These are phyloP conservation scores for Metschnikowia lunata DNA, from an alignment of 805 yeast genomes.

Conservation along the genomic window DNA sequence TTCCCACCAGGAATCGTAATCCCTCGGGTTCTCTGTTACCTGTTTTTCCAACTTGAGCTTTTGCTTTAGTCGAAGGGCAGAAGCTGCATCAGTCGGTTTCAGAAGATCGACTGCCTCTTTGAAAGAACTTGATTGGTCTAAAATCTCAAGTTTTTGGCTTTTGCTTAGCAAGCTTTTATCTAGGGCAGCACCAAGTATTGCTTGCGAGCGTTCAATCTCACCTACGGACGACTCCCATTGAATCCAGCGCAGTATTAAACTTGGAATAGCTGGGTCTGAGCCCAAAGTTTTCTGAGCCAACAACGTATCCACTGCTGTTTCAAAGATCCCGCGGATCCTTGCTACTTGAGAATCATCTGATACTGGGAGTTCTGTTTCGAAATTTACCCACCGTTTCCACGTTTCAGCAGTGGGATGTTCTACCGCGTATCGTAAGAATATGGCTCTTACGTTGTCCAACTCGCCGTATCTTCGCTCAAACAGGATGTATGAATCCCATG, in stretches of 20 bases:
- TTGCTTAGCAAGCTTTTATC: slow-evolving; percentile 19
- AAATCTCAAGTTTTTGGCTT: slow-evolving; percentile 17
- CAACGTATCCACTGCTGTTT: slow-evolving; percentile 59
- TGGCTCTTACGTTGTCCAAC: slow-evolving; percentile 47
- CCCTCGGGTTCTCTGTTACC: slow-evolving; percentile 44
- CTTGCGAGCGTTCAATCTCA: slow-evolving; percentile 61
- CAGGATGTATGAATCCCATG: slow-evolving; percentile 71
- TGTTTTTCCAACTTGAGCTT: slow-evolving; percentile 49
- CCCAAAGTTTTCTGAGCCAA: slow-evolving; percentile 5
- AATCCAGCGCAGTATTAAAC: slow-evolving; percentile 52
- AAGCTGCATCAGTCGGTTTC: neutral
- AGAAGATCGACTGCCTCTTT: slow-evolving; percentile 43
- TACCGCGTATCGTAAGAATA: slow-evolving; percentile 49
- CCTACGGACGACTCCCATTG: slow-evolving; percentile 60
- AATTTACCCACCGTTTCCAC: slow-evolving; percentile 74
- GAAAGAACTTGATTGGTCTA: slow-evolving; percentile 46
- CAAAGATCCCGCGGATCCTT: slow-evolving; percentile 58
- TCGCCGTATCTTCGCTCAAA: slow-evolving; percentile 69
- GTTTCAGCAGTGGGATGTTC: slow-evolving; percentile 41
- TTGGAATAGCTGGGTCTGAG: slow-evolving; percentile 15
- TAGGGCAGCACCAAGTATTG: slow-evolving; percentile 51
- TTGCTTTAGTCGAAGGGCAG: slow-evolving; percentile 50
- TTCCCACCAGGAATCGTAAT: slow-evolving; percentile 83
- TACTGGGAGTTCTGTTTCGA: slow-evolving; percentile 47
- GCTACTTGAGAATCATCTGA: slow-evolving; percentile 30